Base-by-base conservation (phyloP, 2,329 filamentous ascomycete genomes). In the Colletotrichum sp. region DNA sequence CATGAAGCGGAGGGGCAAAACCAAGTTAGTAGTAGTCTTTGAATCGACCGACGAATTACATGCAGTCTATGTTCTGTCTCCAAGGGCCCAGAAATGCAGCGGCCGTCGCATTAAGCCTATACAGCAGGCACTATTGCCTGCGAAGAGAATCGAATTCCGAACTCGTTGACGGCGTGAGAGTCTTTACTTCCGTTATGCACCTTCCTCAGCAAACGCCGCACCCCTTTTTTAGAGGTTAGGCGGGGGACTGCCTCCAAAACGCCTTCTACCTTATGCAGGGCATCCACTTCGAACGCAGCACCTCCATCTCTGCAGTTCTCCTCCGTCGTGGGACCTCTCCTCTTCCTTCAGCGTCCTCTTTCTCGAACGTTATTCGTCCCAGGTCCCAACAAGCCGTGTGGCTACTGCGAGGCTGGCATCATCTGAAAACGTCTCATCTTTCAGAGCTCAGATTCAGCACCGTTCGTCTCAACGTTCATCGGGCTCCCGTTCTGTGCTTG, bases 401-500 rank as follows among this genome's bases (percentile, higher is more conserved):
- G 28, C 71, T 28, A 55, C 60, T 7, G 24, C 32, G 22, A 36
- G 65, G 60, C 59, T 22, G 10, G 18, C 22, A 39, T 65, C 6
- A 16, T 52, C 39, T 16, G n/a, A 52, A 7, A 28, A 39, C 12
- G 22, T 30, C n/a, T 36, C 39, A 26, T n/a, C 18, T 39, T 57
- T 79, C 80, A 89, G 68, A 92, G 87, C 83, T 91, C 90, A 39
- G 90, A 90, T 81, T 92, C 90, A 72, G 86, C 90, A 69, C 89
- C 90, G 75, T 91, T 91, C 6, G 89, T 84, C 77, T 91, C 91
- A 66, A 90, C 77, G 6, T 86, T 85, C 89, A 92, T 92, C 6
- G 90, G 89, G 78, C 90, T 92, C 48, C 89, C 90, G 78, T 90
- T 90, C 77, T 89, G 87, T 55, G 84, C 84, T 78, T 88, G 88